These are phyloP conservation scores for Paraglomus occultum DNA, from an alignment of 192 early-diverging fungal species.

Conservation along the genomic window DNA sequence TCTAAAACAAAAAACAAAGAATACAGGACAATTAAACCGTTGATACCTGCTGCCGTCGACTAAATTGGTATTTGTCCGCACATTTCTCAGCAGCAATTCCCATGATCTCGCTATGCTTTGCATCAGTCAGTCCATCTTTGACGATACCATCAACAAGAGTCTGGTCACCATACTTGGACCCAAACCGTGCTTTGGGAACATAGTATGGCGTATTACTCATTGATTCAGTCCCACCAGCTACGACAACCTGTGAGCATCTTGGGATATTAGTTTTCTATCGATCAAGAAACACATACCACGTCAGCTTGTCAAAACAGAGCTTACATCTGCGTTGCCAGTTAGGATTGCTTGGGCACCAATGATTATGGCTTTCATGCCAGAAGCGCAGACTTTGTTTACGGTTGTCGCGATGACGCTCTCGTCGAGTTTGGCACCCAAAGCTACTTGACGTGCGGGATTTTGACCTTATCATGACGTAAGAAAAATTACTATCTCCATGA, in stretches of 20 bases:
- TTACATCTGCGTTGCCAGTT: slow-evolving; percentile 66
- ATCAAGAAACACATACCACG: not conserved
- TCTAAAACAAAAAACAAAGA: not conserved
- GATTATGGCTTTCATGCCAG: slow-evolving; percentile 76
- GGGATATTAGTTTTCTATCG: not conserved
- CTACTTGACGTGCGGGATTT: slow-evolving; percentile 83
- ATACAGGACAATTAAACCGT: not conserved
- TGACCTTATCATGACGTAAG: slow-evolving; percentile 46
- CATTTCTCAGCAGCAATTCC: slow-evolving; percentile 80
- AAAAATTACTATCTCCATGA: not conserved
- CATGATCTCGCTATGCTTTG: slow-evolving; percentile 71
- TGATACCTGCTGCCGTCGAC: slow-evolving; percentile 68
- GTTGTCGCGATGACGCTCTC: slow-evolving; percentile 66
- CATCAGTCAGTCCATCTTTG: slow-evolving; percentile 75
- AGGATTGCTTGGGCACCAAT: slow-evolving; percentile 75
- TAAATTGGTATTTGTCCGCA: slow-evolving; percentile 73
- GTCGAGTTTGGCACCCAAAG: slow-evolving; percentile 70
- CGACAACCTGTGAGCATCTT: slow-evolving; percentile 45
- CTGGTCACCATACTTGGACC: slow-evolving; percentile 72
- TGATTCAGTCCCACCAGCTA: slow-evolving; percentile 77
- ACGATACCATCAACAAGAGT: slow-evolving; percentile 74
- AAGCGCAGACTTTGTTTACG: slow-evolving; percentile 84
- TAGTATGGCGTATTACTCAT: slow-evolving; percentile 86
- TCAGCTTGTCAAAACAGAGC: not conserved
- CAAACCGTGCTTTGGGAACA: slow-evolving; percentile 73